Percentiles rank a stretch among this genome's conserved stretches.
Conservation (phyloP, 1,284 basidiomycete genomes). For the Phellopilus nigrolimitatus region DNA sequence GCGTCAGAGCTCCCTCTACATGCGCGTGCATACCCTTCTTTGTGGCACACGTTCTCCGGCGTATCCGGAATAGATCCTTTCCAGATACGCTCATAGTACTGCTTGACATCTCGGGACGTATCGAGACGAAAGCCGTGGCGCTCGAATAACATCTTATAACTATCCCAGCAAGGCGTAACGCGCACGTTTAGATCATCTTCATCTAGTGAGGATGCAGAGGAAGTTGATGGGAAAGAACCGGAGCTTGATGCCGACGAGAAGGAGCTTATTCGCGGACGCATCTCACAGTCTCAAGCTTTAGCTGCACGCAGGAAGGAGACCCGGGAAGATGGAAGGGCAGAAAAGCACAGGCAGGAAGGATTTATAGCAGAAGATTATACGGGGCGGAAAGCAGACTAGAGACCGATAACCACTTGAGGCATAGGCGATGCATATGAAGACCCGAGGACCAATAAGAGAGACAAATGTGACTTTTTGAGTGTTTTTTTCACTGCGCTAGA, state of each 20-base stretch:
- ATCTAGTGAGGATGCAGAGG: slow-evolving; percentile 25
- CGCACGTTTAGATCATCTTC: slow-evolving; percentile 60
- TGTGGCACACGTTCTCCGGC: slow-evolving; percentile 27
- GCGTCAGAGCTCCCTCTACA: slow-evolving; percentile 35
- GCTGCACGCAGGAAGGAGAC: neutral
- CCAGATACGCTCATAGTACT: slow-evolving; percentile 40
- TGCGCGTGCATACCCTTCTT: slow-evolving; percentile 32
- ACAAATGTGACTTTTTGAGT: slow-evolving; percentile 2
- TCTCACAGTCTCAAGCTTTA: neutral
- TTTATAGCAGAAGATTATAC: neutral
- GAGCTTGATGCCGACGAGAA: slow-evolving; percentile 9
- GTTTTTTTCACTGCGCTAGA: neutral
- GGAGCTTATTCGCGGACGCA: slow-evolving; percentile 12
- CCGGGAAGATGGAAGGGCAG: neutral
- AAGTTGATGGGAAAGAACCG: slow-evolving; percentile 8
- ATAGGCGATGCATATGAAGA: slow-evolving; percentile 4
- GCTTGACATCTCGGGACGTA: slow-evolving; percentile 59
- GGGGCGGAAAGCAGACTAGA: neutral
- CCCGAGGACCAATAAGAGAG: slow-evolving; percentile 1
- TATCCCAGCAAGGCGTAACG: slow-evolving; percentile 54
- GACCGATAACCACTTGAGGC: neutral
- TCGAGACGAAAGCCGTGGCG: slow-evolving; percentile 57
- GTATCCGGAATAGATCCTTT: slow-evolving; percentile 21
- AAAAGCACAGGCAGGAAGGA: neutral
- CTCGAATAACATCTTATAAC: slow-evolving; percentile 45